Evolutionary conservation across 2,329 filamentous ascomycete species (phyloP).

Genomic region (Diaporthe australafricana): DNA sequence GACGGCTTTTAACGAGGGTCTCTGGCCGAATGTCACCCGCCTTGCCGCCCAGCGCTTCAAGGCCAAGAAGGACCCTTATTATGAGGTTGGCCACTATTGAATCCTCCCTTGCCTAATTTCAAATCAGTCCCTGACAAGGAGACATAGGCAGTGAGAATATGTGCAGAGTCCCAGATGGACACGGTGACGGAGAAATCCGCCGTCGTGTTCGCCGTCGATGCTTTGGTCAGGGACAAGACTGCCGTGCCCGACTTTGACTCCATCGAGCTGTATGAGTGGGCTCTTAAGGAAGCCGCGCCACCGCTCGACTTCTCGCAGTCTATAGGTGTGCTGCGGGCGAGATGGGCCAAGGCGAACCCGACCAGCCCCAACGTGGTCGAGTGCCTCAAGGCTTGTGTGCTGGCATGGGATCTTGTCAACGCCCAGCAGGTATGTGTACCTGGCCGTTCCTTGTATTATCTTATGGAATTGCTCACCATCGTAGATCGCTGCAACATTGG

Average conservation of each 20-base stretch:
- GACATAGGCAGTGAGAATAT: slow-evolving; percentile 57
- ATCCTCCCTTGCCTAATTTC: background rate
- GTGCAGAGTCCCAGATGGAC: slow-evolving; percentile 65
- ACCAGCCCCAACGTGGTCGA: slow-evolving; percentile 54
- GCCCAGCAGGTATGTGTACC: slow-evolving; percentile 63
- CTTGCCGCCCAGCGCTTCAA: slow-evolving; percentile 64
- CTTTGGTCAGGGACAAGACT: slow-evolving; percentile 58
- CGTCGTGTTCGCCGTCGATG: slow-evolving; percentile 57
- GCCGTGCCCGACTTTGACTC: slow-evolving; percentile 61
- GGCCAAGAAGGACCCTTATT: slow-evolving; percentile 65
- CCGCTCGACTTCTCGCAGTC: slow-evolving; percentile 56
- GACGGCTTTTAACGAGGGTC: slow-evolving; percentile 64
- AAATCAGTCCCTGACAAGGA: background rate
- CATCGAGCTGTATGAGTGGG: slow-evolving; percentile 67
- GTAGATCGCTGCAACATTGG: slow-evolving; percentile 66
- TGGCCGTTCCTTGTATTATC: background rate
- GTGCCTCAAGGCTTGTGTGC: slow-evolving; percentile 64
- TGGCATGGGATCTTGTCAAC: slow-evolving; percentile 66
- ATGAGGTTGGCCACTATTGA: slow-evolving; percentile 56
- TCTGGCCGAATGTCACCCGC: slow-evolving; percentile 63
- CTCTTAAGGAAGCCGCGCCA: slow-evolving; percentile 49
- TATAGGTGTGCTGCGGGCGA: slow-evolving; percentile 61
- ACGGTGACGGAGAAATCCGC: slow-evolving; percentile 58
- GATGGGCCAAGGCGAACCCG: slow-evolving; percentile 65
- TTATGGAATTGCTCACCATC: slow-evolving; percentile 2